Base-by-base conservation (phyloP, 495 filamentous ascomycete species). In the Recurvomyces mirabilis region DNA sequence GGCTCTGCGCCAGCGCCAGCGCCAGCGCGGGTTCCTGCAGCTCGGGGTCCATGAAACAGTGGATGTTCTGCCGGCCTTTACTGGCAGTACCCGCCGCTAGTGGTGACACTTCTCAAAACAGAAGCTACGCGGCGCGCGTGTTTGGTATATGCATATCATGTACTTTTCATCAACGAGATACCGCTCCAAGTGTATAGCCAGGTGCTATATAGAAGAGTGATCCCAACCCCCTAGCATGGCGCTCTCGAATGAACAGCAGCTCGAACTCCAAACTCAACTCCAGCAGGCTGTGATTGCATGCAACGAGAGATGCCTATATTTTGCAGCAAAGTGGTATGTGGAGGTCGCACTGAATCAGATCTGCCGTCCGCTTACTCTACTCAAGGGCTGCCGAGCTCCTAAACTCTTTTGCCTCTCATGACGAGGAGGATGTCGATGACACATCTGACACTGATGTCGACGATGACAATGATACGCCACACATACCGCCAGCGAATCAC, bases 261-360 rank as follows among this genome's bases (percentile, higher is more conserved):
- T 59, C 14, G 52, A 74, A 45, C 62, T 81, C 21, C 70, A 77
- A 58, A 72, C 68, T 19, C 71, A 79, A 7, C 71, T 96, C 32
- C 84, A 93, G 58, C 78, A 82, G 45, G 86, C 89, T 18, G 78
- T 85, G 0, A 71, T 93, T 1, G 86, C 87, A 56, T 95, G 87
- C 68, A 91, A 85, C 0, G 93, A 99, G 53, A 70, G 93, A 58
- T 94, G 93, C 66, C 74, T 99, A 2, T 96, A 94, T 61, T 87
- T 95, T 52, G 87, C 87, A 13, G 79, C 93, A 12, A 99, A 96
- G 79, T 96, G 93, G 91, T 95, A 74, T 32, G 53, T 32, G 17
- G 14, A 12, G n/a, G 17, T 40, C 28, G 25, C 21, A 17, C 9
- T 22, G 17, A 5, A 34, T 42, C 30, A 4, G 7, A 7, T 29